A percentile compares a stretch with the other conserved stretches of the same genome.
Evolutionary conservation across 495 filamentous ascomycete species (phyloP).

Genomic region (Penicillium robsamsonii): DNA sequence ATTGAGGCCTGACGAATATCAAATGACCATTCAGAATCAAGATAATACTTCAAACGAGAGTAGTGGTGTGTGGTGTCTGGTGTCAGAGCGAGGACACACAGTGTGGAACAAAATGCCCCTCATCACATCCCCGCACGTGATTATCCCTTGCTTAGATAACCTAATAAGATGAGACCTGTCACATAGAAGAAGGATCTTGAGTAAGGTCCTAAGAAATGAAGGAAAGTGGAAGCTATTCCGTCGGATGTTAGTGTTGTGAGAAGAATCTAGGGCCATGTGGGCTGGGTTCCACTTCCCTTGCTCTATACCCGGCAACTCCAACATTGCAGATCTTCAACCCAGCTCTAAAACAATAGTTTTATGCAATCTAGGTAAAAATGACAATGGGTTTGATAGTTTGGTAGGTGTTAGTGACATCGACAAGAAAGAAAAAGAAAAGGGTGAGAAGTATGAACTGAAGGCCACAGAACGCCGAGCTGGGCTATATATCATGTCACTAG

Average conservation of each 20-base stretch:
- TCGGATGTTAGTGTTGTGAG: background rate
- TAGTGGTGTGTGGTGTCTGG: constrained; percentile 10
- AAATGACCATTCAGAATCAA: constrained; percentile 13
- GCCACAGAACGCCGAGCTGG: background rate
- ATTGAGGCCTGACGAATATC: constrained; percentile 2
- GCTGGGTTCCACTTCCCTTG: background rate
- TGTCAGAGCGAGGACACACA: constrained; percentile 5
- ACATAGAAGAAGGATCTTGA: background rate
- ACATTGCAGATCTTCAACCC: background rate
- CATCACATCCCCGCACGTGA: constrained; percentile 22
- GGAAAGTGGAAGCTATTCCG: background rate
- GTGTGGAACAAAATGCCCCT: constrained; percentile 21
- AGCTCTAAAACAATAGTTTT: background rate
- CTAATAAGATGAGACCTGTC: background rate
- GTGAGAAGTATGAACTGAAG: background rate
- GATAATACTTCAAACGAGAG: background rate
- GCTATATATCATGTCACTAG: constrained; percentile 17
- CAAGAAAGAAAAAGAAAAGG: background rate
- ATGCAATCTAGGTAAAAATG: background rate
- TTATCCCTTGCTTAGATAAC: constrained; percentile 14
- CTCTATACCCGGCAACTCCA: background rate
- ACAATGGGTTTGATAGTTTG: background rate
- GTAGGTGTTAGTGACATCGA: background rate
- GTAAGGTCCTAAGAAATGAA: too few relatives aligned
- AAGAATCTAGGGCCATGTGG: background rate